phyloP scores from a whole-genome alignment of 768 basidiomycete species.

The Tubosaeta brunneosetosa region DNA sequence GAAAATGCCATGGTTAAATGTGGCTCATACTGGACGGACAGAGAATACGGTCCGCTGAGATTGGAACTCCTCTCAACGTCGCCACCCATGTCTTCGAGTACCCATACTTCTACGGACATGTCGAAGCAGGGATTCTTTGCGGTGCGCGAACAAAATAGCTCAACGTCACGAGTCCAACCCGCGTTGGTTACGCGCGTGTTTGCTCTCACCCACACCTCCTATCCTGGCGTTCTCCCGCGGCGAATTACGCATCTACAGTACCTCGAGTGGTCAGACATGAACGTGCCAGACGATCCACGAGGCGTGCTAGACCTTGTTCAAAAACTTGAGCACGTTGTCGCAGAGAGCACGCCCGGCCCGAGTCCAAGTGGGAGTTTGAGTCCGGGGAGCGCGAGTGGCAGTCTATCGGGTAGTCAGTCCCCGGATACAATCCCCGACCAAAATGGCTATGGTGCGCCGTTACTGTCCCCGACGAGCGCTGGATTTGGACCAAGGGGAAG shows the following conservation, averaged over 20 bases:
- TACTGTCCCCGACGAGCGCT: slow-evolving; percentile 19
- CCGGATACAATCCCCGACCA: slow-evolving; percentile 10
- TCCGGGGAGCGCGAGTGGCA: slow-evolving; percentile 17
- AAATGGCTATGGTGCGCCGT: neutral
- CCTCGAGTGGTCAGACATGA: slow-evolving; percentile 94
- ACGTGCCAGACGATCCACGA: slow-evolving; percentile 81
- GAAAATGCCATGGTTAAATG: slow-evolving; percentile 90
- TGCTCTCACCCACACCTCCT: slow-evolving; percentile 56
- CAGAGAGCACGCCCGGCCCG: slow-evolving; percentile 28
- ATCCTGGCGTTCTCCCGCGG: slow-evolving; percentile 58
- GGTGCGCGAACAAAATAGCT: slow-evolving; percentile 20
- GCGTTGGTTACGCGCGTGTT: slow-evolving; percentile 58
- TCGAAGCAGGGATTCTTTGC: slow-evolving; percentile 34
- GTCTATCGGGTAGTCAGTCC: slow-evolving; percentile 15
- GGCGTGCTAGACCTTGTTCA: slow-evolving; percentile 70
- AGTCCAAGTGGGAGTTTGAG: slow-evolving; percentile 25
- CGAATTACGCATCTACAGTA: slow-evolving; percentile 85
- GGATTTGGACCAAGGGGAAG: neutral
- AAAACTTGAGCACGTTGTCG: slow-evolving; percentile 47
- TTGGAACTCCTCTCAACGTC: slow-evolving; percentile 49
- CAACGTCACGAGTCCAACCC: slow-evolving; percentile 13
- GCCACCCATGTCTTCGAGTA: slow-evolving; percentile 30
- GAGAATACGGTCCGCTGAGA: slow-evolving; percentile 64
- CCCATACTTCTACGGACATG: slow-evolving; percentile 13
- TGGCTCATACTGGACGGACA: slow-evolving; percentile 80